Evolutionary conservation across 1,139 yeast species (phyloP).

Genomic region (Hanseniaspora gamundiae): DNA sequence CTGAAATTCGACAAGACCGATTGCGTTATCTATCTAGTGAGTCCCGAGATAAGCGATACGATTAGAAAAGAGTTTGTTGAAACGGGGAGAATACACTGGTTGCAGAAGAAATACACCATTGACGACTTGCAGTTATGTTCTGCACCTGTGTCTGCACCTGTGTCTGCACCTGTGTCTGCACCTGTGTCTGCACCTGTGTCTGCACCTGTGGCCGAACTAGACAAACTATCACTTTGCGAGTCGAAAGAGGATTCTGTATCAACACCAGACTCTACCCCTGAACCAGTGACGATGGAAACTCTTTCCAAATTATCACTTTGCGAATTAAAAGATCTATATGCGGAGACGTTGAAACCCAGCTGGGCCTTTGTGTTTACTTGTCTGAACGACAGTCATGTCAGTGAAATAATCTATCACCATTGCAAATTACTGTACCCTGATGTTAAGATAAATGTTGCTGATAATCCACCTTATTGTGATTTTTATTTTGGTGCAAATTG

Average conservation of each 20-base stretch:
- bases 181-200: no score
- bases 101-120: background rate
- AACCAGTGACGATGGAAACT: no score
- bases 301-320: background rate
- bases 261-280: no score
- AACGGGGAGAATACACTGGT: background rate
- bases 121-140: conserved; percentile 5
- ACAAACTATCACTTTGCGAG: no score
- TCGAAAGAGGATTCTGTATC: no score
- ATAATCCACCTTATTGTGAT: conserved; percentile 24
- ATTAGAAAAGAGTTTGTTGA: conserved; percentile 1
- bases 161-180: no score
- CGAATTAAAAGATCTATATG: conserved; percentile 9
- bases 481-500: conserved; percentile 25
- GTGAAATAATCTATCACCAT: conserved; percentile 17
- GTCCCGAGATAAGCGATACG: conserved; percentile 13
- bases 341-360: conserved; percentile 4
- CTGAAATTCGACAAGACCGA: conserved; percentile 22
- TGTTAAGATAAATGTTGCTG: conserved; percentile 25
- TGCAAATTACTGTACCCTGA: conserved; percentile 14
- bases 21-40: conserved; percentile 20
- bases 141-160: no score
- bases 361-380: conserved; percentile 22
- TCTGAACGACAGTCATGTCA: conserved; percentile 16
- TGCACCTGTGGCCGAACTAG: no score